phyloP scores from a whole-genome alignment of 1,284 basidiomycete species.

The Pisolithus thermaeus region DNA sequence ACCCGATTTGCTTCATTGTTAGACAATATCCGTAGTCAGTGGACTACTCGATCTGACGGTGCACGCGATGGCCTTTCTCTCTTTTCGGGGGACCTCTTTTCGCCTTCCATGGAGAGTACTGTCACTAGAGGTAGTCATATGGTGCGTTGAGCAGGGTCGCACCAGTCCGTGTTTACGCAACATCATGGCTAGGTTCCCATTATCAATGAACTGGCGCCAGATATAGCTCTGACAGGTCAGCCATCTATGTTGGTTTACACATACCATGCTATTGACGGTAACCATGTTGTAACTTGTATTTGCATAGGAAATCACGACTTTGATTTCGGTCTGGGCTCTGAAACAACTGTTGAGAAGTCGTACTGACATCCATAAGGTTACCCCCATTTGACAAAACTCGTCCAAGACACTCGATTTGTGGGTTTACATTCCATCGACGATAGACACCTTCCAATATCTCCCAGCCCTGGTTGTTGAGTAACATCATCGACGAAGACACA shows the following conservation, averaged over 20 bases:
- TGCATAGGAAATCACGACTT: conserved; percentile 59
- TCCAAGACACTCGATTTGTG: conserved; percentile 54
- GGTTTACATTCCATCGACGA: conserved; percentile 30
- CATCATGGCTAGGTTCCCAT: conserved; percentile 59
- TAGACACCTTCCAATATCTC: background rate
- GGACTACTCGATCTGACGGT: conserved; percentile 45
- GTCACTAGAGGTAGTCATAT: conserved; percentile 91
- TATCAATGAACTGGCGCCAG: conserved; percentile 67
- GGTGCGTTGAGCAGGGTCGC: conserved; percentile 39
- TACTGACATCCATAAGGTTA: conserved; percentile 47
- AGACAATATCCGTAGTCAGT: conserved; percentile 50
- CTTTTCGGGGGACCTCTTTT: conserved; percentile 88
- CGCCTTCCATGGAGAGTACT: conserved; percentile 80
- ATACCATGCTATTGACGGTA: conserved; percentile 1
- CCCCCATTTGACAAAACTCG: conserved; percentile 72
- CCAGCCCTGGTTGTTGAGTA: conserved; percentile 56
- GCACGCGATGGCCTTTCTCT: conserved; percentile 70
- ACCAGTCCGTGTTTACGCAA: background rate
- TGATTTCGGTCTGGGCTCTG: conserved; percentile 37
- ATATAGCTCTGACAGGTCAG: conserved; percentile 61
- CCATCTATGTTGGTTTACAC: background rate
- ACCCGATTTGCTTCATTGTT: conserved; percentile 67
- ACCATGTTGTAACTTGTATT: background rate
- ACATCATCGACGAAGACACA: conserved; percentile 49
- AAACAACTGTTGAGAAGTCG: background rate